phyloP scores from a whole-genome alignment of 2,329 filamentous ascomycete genomes.

The Cladosporium sp. region DNA sequence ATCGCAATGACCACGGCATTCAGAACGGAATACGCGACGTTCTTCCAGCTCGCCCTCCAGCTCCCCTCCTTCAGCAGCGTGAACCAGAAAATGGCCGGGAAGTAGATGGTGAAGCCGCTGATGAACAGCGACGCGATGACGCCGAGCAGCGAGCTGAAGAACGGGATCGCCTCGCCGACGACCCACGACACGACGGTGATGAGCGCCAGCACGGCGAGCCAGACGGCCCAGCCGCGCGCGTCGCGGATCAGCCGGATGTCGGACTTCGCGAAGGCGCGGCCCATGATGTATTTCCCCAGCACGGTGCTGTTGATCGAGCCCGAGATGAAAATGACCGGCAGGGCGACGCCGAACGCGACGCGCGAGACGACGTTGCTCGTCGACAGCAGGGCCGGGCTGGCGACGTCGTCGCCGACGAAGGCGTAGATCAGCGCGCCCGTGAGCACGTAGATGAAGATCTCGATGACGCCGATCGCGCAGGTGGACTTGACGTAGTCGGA shows the following conservation, averaged over 20 bases:
- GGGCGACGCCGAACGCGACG: constrained; percentile 88
- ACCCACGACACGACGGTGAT: constrained; percentile 85
- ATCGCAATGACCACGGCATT: constrained; percentile 68
- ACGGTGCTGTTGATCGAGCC: constrained; percentile 88
- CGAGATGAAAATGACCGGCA: constrained; percentile 86
- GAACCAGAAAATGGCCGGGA: constrained; percentile 94
- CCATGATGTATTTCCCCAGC: constrained; percentile 83
- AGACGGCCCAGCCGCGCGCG: constrained; percentile 69
- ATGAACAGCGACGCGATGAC: constrained; percentile 83
- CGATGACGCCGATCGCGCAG: constrained; percentile 82
- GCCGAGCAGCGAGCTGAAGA: constrained; percentile 70
- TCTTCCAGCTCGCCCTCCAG: constrained; percentile 50
- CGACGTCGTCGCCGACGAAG: constrained; percentile 83
- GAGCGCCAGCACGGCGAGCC: constrained; percentile 66
- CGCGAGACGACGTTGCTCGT: constrained; percentile 74
- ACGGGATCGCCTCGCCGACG: constrained; percentile 87
- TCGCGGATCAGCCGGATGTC: constrained; percentile 77
- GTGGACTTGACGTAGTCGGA: constrained; percentile 88
- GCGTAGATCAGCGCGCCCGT: constrained; percentile 76
- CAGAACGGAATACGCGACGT: constrained; percentile 52
- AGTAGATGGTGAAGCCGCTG: constrained; percentile 68
- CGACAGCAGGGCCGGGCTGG: constrained; percentile 83
- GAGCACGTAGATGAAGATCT: constrained; percentile 77
- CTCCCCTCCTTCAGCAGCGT: constrained; percentile 67
- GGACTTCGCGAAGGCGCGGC: constrained; percentile 75